These are phyloP conservation scores for Alternaria viburni DNA, from an alignment of 2,329 filamentous ascomycete species.

Conservation along the genomic window DNA sequence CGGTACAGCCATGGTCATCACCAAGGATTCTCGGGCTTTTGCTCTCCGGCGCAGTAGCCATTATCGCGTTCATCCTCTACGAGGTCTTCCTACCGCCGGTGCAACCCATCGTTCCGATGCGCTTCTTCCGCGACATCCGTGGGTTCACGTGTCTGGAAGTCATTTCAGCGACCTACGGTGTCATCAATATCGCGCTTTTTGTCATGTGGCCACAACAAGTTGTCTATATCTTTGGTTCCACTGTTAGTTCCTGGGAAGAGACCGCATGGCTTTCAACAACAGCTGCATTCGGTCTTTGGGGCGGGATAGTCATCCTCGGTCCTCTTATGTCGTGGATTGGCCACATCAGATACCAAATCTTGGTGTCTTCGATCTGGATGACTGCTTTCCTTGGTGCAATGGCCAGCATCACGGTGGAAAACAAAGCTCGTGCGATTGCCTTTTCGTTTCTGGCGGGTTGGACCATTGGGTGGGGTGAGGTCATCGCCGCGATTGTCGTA, in stretches of 20 bases:
- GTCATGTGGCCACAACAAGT: conserved; percentile 41
- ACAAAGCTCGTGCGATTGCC: conserved; percentile 14
- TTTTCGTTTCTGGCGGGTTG: conserved; percentile 19
- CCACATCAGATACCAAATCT: conserved; percentile 22
- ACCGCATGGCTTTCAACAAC: conserved; percentile 35
- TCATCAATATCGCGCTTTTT: conserved; percentile 34
- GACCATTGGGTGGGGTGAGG: conserved; percentile 25
- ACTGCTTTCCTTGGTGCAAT: conserved; percentile 20
- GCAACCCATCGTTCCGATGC: not conserved
- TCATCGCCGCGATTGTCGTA: conserved; percentile 14
- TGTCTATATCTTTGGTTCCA: conserved; percentile 17
- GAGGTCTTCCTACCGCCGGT: not conserved
- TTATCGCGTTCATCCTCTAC: not conserved
- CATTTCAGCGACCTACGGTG: not conserved
- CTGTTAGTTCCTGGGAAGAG: conserved; percentile 27
- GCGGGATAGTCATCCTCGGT: conserved; percentile 33
- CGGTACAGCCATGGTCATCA: not conserved
- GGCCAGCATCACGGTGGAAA: conserved; percentile 21
- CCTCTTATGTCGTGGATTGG: conserved; percentile 32
- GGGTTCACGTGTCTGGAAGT: not conserved
- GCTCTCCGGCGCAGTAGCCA: not conserved
- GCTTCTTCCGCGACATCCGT: not conserved
- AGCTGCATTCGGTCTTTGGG: conserved; percentile 39
- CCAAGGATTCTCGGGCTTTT: not conserved
- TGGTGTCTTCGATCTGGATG: conserved; percentile 23